Percentiles rank a stretch among this genome's conserved stretches.
These are phyloP conservation scores for Chalciporus chontae DNA, from an alignment of 768 basidiomycete genomes.

Conservation along the genomic window DNA sequence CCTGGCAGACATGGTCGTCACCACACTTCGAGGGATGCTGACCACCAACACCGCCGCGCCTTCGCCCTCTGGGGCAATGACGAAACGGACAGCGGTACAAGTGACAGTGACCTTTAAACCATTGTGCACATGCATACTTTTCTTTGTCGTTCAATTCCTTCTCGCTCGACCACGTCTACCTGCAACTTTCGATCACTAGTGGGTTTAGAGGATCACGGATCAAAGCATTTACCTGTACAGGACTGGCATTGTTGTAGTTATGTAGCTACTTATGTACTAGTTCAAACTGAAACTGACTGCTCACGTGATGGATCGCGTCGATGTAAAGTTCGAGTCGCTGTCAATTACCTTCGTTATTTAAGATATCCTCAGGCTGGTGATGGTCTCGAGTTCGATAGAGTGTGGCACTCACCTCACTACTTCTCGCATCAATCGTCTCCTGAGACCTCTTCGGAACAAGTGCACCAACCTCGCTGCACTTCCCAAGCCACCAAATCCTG, in stretches of 20 bases:
- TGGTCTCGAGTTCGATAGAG: slow-evolving; percentile 14
- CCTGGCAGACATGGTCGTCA: slow-evolving; percentile 13
- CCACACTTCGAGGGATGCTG: slow-evolving; percentile 18
- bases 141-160: slow-evolving; percentile 4
- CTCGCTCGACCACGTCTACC: not conserved
- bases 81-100: slow-evolving; percentile 82
- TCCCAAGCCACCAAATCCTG: slow-evolving; percentile 14
- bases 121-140: not conserved
- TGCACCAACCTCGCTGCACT: slow-evolving; percentile 37
- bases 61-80: slow-evolving; percentile 89
- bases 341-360: not conserved
- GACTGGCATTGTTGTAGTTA: not conserved
- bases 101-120: slow-evolving; percentile 55
- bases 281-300: not conserved
- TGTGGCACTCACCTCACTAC: slow-evolving; percentile 33
- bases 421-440: slow-evolving; percentile 41
- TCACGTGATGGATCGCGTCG: slow-evolving; percentile 16
- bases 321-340: not conserved
- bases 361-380: not conserved
- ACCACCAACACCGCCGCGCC: slow-evolving; percentile 42
- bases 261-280: no score
- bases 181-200: not conserved
- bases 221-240: not conserved
- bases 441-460: slow-evolving; percentile 47
- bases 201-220: not conserved